phyloP scores from a whole-genome alignment of 305 asterid genomes.

The Fraxinus platypoda region DNA sequence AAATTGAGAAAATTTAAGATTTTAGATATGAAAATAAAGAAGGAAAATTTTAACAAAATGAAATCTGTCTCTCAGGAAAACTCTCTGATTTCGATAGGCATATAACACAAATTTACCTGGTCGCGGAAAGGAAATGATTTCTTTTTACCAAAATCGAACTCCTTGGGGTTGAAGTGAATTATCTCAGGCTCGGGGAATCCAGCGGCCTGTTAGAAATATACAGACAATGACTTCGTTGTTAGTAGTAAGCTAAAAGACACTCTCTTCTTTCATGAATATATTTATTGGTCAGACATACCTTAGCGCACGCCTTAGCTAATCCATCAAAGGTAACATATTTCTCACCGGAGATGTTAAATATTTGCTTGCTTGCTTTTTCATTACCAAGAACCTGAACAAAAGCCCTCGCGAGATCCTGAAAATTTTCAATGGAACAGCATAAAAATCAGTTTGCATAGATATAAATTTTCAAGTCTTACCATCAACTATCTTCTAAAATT shows the following conservation, averaged over 20 bases:
- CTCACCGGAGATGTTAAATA: conserved; percentile 91
- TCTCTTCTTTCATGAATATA: neutral
- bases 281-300: conserved; percentile 42
- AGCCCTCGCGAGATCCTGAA: conserved; percentile 85
- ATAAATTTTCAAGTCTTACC: neutral
- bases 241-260: neutral
- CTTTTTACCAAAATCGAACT: conserved; percentile 92
- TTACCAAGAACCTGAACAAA: conserved; percentile 84
- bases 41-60: neutral
- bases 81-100: neutral
- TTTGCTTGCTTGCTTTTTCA: conserved; percentile 82
- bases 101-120: conserved; percentile 50
- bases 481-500: neutral
- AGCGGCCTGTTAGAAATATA: conserved; percentile 55
- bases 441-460: neutral
- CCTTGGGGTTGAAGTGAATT: conserved; percentile 89
- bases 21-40: neutral
- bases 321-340: conserved; percentile 95
- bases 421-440: conserved; percentile 4
- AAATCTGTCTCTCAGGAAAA: too few relatives aligned
- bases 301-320: conserved; percentile 92
- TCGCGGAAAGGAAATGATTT: conserved; percentile 92
- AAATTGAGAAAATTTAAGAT: conserved; percentile 8
- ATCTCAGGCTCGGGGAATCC: conserved; percentile 95
- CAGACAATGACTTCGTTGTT: neutral